Conservation (phyloP, 2,329 filamentous ascomycete genomes). For the Neurospora sp. region DNA sequence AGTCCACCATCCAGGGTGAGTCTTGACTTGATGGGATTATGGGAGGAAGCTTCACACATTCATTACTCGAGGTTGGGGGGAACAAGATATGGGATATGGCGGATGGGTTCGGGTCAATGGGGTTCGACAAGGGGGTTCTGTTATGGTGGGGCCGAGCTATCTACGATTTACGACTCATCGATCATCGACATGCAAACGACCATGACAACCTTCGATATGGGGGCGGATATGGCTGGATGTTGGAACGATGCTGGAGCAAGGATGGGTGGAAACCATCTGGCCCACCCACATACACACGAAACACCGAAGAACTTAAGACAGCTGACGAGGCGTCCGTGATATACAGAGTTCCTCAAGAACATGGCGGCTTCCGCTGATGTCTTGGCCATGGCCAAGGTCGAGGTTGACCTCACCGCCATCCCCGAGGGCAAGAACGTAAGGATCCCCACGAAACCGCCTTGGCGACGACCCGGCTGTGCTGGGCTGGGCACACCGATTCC, state of each 20-base stretch:
- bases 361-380: slow-evolving; percentile 99
- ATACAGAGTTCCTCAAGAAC: slow-evolving; percentile 94
- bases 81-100: not conserved
- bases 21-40: slow-evolving; percentile 16
- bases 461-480: not conserved
- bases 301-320: not conserved
- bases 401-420: slow-evolving; percentile 85
- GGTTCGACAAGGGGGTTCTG: not conserved
- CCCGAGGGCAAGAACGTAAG: slow-evolving; percentile 99
- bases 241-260: not conserved
- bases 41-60: not conserved
- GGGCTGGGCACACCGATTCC: not conserved
- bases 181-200: not conserved
- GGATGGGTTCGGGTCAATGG: slow-evolving; percentile 14
- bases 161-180: not conserved
- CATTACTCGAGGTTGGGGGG: not conserved
- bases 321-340: slow-evolving; percentile 14
- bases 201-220: not conserved
- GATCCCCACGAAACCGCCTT: slow-evolving; percentile 14
- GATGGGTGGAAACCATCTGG: not conserved
- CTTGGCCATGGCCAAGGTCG: slow-evolving; percentile 98
- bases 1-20: slow-evolving; percentile 96
- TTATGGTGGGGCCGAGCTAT: not conserved
- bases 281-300: not conserved
- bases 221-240: not conserved